Percentiles rank a stretch among this genome's conserved stretches.
Evolutionary conservation across 139 green algal genomes (phyloP).

Genomic region (Picochlorum sp.): DNA sequence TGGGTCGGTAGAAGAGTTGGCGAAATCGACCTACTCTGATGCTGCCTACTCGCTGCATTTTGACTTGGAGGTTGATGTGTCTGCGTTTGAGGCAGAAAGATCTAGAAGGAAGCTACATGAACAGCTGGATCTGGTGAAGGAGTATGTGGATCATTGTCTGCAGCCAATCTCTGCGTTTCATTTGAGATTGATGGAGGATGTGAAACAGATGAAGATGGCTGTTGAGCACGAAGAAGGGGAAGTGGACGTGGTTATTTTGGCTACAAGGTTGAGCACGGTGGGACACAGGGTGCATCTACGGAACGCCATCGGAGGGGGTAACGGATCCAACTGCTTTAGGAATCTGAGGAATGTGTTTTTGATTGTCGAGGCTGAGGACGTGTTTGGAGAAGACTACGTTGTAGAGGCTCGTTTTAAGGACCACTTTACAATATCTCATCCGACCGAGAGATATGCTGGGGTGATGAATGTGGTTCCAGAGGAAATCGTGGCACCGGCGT

Average conservation of each 20-base stretch:
- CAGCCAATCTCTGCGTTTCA: not conserved
- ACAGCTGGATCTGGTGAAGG: not conserved
- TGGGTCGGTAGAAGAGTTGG: too few species aligned
- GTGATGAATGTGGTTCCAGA: slow-evolving; percentile 31
- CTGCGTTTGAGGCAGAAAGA: not conserved
- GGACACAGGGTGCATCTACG: slow-evolving; percentile 31
- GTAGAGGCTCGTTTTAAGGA: slow-evolving; percentile 30
- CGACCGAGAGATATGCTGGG: slow-evolving; percentile 18
- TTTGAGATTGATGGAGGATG: slow-evolving; percentile 30
- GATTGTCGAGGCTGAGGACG: slow-evolving; percentile 10
- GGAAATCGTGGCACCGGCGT: slow-evolving; percentile 38
- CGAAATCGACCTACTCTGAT: too few species aligned
- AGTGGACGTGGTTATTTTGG: slow-evolving; percentile 27
- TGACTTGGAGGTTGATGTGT: not conserved
- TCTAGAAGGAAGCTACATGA: not conserved
- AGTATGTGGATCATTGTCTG: not conserved
- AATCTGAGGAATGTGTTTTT: slow-evolving; percentile 43
- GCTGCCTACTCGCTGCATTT: too few species aligned
- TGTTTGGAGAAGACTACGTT: slow-evolving; percentile 20
- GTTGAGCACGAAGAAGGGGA: slow-evolving; percentile 30
- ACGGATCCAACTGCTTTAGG: slow-evolving; percentile 22
- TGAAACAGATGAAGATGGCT: slow-evolving; percentile 10
- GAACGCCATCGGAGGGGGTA: slow-evolving; percentile 29
- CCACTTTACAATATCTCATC: slow-evolving; percentile 37
- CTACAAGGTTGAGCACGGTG: slow-evolving; percentile 18